Percentiles rank a stretch among this genome's conserved stretches.
These are phyloP conservation scores for Setaria italica DNA, from an alignment of 202 grass and related monocot species.

Conservation along the genomic window DNA sequence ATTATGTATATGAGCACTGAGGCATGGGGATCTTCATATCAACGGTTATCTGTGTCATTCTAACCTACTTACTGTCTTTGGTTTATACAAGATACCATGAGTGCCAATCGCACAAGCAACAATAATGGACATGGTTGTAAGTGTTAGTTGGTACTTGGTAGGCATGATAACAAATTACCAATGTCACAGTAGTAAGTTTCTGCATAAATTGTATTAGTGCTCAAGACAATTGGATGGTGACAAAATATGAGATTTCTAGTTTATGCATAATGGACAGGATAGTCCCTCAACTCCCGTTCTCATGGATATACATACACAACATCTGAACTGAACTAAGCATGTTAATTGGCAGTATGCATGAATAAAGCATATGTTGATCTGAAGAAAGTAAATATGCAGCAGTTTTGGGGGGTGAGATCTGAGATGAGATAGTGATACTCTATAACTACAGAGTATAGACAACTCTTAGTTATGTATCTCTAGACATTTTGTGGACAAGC, in stretches of 20 bases:
- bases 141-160: background rate
- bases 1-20: background rate
- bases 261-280: background rate
- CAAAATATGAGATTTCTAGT: conserved; percentile 9
- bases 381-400: background rate
- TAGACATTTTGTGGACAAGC: background rate
- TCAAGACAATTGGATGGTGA: background rate
- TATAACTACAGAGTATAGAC: background rate
- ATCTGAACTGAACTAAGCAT: conserved; percentile 17
- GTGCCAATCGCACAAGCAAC: background rate
- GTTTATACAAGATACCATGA: background rate
- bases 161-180: background rate
- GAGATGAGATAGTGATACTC: conserved; percentile 4
- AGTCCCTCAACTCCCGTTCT: background rate
- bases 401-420: conserved; percentile 12
- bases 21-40: background rate
- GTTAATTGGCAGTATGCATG: background rate
- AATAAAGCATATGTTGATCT: conserved; percentile 6
- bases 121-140: background rate
- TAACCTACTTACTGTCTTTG: background rate
- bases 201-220: conserved; percentile 6
- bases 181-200: background rate
- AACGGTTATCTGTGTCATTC: background rate
- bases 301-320: background rate
- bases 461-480: conserved; percentile 1